Percentiles rank a stretch among this genome's conserved stretches.
Evolutionary conservation across 495 filamentous ascomycete genomes (phyloP).

Genomic region (Penicillium argentinense): DNA sequence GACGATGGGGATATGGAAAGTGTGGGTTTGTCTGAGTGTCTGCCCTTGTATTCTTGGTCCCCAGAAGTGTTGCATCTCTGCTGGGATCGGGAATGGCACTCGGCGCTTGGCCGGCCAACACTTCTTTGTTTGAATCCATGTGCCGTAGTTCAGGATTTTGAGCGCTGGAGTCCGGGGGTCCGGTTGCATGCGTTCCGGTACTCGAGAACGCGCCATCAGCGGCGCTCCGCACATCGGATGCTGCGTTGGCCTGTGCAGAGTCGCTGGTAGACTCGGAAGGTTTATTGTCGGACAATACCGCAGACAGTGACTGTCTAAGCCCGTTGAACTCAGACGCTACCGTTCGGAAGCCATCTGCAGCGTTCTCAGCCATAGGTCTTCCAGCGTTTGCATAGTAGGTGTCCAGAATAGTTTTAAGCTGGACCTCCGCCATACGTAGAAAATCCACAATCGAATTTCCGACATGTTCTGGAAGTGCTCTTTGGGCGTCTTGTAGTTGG

Average conservation of each 20-base stretch:
- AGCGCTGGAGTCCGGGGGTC: background rate
- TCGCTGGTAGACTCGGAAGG: too few species aligned
- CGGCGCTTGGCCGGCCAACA: background rate
- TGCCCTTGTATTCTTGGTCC: background rate
- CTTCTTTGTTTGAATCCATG: background rate
- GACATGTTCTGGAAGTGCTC: conserved; percentile 42
- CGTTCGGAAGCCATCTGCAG: conserved; percentile 40
- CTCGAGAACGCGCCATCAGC: background rate
- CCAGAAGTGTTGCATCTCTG: background rate
- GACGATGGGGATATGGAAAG: background rate
- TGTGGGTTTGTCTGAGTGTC: background rate
- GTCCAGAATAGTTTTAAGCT: conserved; percentile 40
- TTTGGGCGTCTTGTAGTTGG: conserved; percentile 40
- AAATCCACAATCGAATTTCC: conserved; percentile 39
- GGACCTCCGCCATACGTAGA: conserved; percentile 42
- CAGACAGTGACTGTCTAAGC: conserved; percentile 40
- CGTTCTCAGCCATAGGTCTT: conserved; percentile 39
- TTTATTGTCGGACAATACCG: conserved; percentile 26
- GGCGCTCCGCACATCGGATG: too few species aligned
- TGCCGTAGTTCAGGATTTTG: background rate
- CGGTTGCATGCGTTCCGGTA: too few species aligned
- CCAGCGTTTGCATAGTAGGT: conserved; percentile 40
- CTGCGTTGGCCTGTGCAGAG: too few species aligned
- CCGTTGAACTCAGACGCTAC: conserved; percentile 49
- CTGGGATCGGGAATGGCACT: background rate